Evolutionary conservation across 208 protist genomes (phyloP), one percentile per base, ranked within the genome.

Genomic region (Trypanosoma boissoni): DNA sequence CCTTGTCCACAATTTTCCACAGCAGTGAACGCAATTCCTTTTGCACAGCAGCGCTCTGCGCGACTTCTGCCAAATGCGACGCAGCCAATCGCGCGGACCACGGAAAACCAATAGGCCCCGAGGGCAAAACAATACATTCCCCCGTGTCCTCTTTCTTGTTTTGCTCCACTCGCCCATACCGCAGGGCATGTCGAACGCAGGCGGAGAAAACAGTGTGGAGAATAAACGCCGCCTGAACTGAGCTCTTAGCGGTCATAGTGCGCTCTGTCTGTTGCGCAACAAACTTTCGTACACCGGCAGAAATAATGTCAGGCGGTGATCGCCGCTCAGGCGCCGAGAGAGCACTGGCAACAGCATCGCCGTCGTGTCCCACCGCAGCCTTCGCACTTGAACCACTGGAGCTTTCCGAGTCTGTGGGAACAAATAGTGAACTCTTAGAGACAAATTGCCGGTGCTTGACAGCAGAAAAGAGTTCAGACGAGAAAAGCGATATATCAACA

Each of bases 171-270:
- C 44, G 26, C 23, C 63, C 62, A 31, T 62, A 60, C 1, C 36
- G 63, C 36, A 69, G 46, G 21, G 63, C 53, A 31, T 62, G 55
- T 41, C 55, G 63, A 32, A 69, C 55, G 43, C 54, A 69, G 1
- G 63, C 46, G 18, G 63, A 61, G 10, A 62, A 37, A 61, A 62
- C 55, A 2, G 42, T 60, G 39, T 69, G 51, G 2, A 69, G 26
- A 1, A 69, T 14, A 53, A 69, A 49, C 7, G 20, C 44, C 31
- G 48, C 34, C 18, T 69, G 63, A 26, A 28, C 27, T 20, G 63
- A 12, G 10, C 63, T 46, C 23, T 62, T 69, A 8, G 27, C 16
- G 23, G 27, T n/a, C 10, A 37, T 46, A 26, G 54, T 3, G 20
- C 44, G 48, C 12, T 51, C 26, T 3, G 42, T 21, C 29, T 69